phyloP scores from a whole-genome alignment of 2,329 filamentous ascomycete species.

The Phialemoniopsis sp. region DNA sequence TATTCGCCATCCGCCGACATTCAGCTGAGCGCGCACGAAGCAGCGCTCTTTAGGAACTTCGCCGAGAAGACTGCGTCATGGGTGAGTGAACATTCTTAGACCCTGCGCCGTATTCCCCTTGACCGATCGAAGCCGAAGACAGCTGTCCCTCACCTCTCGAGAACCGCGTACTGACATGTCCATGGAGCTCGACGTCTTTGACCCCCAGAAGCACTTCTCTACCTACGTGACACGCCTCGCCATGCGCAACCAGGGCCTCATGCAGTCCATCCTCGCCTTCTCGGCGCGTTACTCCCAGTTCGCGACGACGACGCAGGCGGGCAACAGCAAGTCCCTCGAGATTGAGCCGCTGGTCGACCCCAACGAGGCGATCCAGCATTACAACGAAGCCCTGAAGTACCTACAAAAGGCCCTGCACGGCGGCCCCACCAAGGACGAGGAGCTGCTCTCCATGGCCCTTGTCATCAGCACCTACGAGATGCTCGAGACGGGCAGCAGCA shows the following conservation, averaged over 20 bases:
- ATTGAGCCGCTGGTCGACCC: neutral
- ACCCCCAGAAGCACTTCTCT: slow-evolving; percentile 3
- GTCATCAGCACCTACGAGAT: slow-evolving; percentile 63
- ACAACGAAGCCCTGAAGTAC: slow-evolving; percentile 60
- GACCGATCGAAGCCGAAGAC: too few species aligned
- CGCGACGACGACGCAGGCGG: neutral
- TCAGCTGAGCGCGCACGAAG: slow-evolving; percentile 16
- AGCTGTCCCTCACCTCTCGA: too few species aligned
- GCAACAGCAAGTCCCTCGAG: neutral
- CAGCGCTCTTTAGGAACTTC: slow-evolving; percentile 20
- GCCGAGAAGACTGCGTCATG: slow-evolving; percentile 13
- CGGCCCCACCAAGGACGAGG: slow-evolving; percentile 51
- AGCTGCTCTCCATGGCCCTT: slow-evolving; percentile 54
- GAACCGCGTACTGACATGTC: too few species aligned
- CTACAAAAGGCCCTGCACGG: slow-evolving; percentile 55
- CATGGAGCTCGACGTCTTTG: slow-evolving; percentile 12
- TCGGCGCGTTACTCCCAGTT: neutral
- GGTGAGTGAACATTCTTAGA: too few species aligned
- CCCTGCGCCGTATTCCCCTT: too few species aligned
- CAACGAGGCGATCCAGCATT: slow-evolving; percentile 45
- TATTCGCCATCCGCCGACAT: slow-evolving; percentile 19
- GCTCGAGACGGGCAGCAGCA: slow-evolving; percentile 36
- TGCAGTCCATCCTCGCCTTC: slow-evolving; percentile 13
- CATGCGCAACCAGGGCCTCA: slow-evolving; percentile 8
- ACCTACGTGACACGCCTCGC: slow-evolving; percentile 7